Evolutionary conservation across 2,329 filamentous ascomycete species (phyloP).

Genomic region (Plectosphaerella cucumerina): DNA sequence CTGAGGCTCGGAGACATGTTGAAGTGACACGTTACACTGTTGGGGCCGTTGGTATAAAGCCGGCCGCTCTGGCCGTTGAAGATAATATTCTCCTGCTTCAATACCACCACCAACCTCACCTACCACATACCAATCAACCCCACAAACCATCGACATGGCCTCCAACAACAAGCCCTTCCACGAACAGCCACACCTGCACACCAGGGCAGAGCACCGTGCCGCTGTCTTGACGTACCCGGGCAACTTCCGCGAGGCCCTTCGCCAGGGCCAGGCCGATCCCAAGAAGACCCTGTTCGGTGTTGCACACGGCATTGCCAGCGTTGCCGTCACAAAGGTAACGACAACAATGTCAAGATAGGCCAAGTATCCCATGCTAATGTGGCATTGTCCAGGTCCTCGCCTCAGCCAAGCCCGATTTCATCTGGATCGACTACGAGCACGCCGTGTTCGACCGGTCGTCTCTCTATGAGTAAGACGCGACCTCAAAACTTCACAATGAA

Average conservation of each 20-base stretch:
- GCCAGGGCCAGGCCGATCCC: slow-evolving; percentile 8
- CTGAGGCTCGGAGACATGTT: too few species aligned
- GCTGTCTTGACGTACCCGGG: slow-evolving; percentile 12
- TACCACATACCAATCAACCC: too few species aligned
- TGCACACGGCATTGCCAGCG: slow-evolving; percentile 12
- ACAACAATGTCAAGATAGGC: too few species aligned
- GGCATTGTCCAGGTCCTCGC: slow-evolving; percentile 11
- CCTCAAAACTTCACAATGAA: too few species aligned
- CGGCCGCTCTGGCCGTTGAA: too few species aligned
- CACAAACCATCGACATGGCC: background rate
- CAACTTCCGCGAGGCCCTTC: slow-evolving; percentile 8
- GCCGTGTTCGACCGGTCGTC: slow-evolving; percentile 8
- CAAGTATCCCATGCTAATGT: too few species aligned
- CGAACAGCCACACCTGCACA: slow-evolving; percentile 11
- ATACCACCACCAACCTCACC: background rate
- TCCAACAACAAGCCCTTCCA: slow-evolving; percentile 6
- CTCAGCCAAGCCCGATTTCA: slow-evolving; percentile 12
- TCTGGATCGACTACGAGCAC: slow-evolving; percentile 16
- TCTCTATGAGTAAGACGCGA: slow-evolving; percentile 9
- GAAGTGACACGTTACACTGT: too few species aligned
- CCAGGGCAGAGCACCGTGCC: slow-evolving; percentile 8
- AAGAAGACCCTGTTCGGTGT: slow-evolving; percentile 13
- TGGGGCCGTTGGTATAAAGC: too few species aligned
- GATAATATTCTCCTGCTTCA: too few species aligned
- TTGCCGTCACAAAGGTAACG: slow-evolving; percentile 13